Percentiles rank a stretch among this genome's conserved stretches.
phyloP scores from a whole-genome alignment of 345 rosid species.

The Lepidium africanum region DNA sequence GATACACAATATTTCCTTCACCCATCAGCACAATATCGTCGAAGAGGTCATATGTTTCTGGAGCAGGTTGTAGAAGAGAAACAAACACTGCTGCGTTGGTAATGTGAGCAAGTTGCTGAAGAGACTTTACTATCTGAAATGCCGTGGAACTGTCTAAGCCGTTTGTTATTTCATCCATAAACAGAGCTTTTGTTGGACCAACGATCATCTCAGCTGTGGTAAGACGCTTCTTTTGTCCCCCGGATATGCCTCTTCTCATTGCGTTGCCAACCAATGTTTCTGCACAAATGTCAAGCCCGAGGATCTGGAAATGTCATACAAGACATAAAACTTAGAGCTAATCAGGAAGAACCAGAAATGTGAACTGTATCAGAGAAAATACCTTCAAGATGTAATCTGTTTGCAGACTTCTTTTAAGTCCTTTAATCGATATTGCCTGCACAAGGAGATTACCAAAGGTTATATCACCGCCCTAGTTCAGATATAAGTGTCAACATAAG shows the following conservation, averaged over 20 bases:
- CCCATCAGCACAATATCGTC: slow-evolving; percentile 67
- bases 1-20: slow-evolving; percentile 67
- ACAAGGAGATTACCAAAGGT: neutral
- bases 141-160: slow-evolving; percentile 83
- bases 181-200: slow-evolving; percentile 49
- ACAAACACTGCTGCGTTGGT: slow-evolving; percentile 49
- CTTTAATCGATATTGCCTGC: slow-evolving; percentile 64
- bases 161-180: slow-evolving; percentile 77
- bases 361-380: neutral
- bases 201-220: slow-evolving; percentile 81
- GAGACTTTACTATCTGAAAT: slow-evolving; percentile 58
- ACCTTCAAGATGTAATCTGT: slow-evolving; percentile 85
- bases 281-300: slow-evolving; percentile 66
- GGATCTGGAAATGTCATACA: slow-evolving; percentile 33
- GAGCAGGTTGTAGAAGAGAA: slow-evolving; percentile 85
- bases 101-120: slow-evolving; percentile 54
- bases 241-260: slow-evolving; percentile 77
- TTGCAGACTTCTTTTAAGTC: slow-evolving; percentile 50
- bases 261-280: slow-evolving; percentile 64
- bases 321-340: neutral
- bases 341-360: neutral
- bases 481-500: neutral
- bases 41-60: slow-evolving; percentile 64
- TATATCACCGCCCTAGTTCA: neutral
- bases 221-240: slow-evolving; percentile 75